Conservation (phyloP, 768 basidiomycete species). For the Kwoniella botswanensis region DNA sequence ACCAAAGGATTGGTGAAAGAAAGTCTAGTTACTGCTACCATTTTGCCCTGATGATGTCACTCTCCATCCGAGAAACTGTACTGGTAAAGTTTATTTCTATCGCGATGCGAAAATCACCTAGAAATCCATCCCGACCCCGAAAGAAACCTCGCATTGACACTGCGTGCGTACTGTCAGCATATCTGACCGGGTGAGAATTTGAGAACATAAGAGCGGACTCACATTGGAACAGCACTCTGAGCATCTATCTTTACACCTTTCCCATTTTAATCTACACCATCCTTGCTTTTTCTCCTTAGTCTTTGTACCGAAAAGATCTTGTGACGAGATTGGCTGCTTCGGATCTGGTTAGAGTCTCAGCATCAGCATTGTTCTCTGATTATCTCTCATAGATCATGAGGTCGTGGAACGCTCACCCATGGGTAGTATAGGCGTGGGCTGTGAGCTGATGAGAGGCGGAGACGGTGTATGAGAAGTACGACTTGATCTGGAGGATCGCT, state of each 20-base stretch:
- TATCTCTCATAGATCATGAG: too few species aligned
- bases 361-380: neutral
- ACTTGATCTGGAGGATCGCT: neutral
- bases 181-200: neutral
- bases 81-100: too few species aligned
- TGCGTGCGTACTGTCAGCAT: neutral
- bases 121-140: neutral
- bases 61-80: neutral
- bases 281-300: neutral
- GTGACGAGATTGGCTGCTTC: constrained; percentile 6
- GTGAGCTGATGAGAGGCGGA: constrained; percentile 4
- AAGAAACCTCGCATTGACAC: constrained; percentile 3
- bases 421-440: neutral
- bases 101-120: neutral
- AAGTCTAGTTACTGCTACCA: too few species aligned
- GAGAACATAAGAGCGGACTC: neutral
- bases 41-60: neutral
- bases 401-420: neutral
- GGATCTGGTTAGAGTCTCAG: neutral
- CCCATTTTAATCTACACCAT: neutral
- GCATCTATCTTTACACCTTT: constrained; percentile 8
- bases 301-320: neutral
- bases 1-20: too few species aligned
- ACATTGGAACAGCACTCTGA: neutral
- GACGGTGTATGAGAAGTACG: neutral